Evolutionary conservation across 441 rosid genomes (phyloP), one percentile per base, ranked within the genome.

Genomic region (Gossypium trilobum): DNA sequence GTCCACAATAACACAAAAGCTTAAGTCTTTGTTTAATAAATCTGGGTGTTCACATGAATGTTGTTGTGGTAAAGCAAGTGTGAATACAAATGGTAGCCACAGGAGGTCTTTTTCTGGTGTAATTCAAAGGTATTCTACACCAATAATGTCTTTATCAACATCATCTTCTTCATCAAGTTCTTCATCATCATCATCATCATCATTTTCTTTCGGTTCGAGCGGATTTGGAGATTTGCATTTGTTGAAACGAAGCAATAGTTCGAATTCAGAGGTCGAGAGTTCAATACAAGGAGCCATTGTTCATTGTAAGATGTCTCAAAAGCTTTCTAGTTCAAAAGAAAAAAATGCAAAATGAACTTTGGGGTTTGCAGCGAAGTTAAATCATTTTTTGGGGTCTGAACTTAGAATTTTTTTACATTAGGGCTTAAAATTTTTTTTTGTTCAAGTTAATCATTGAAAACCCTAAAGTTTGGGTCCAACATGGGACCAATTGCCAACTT

Each of bases 241-340:
- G 58, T 85, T 87, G 20, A 89, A 78, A 86, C 86, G 94, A 73
- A 87, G 94, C 75, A 84, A 82, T 72, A 86, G 90, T 36, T 84
- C 83, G 0, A 85, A 81, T 70, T 80, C 86, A 1, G 97, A 87
- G 78, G 68, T 83, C 2, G 97, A 92, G 72, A 83, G 80, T 72
- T 86, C 91, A 68, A 86, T 94, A 10, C 88, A 88, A 65, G 97
- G 88, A 77, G 99, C 99, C 1, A 90, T 94, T 76, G 95, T 90
- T 82, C 89, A 94, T 76, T 94, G 97, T 75, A 91, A 90, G 65
- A 87, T 76, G 65, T 89, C 97, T 56, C 89, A 83, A 51, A 78
- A 82, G 27, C 73, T 75, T 57, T 61, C 77, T 6, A 61, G 68
- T 14, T 73, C 87, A 57, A 79, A 27, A 27, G 5, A 81, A 71